Evolutionary conservation across 2,329 filamentous ascomycete species (phyloP).

Genomic region (Aspergillus uvarum): DNA sequence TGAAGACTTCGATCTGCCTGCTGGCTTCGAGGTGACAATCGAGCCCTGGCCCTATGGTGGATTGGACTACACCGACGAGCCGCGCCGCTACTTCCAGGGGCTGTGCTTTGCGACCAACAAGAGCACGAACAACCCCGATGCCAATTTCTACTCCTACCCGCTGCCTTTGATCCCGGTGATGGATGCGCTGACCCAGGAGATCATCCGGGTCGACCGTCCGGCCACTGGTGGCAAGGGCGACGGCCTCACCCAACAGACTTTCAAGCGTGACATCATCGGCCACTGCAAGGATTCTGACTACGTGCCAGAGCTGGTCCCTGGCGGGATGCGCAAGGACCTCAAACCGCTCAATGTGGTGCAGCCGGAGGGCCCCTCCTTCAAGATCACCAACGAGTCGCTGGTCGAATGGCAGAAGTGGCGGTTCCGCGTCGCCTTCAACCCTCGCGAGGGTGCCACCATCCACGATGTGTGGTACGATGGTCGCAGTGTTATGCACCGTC

Average conservation of each 20-base stretch:
- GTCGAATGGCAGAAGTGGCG: constrained; percentile 67
- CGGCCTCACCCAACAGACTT: constrained; percentile 42
- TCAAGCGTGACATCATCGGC: constrained; percentile 50
- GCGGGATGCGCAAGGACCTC: constrained; percentile 50
- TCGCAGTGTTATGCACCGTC: constrained; percentile 64
- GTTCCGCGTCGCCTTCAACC: constrained; percentile 60
- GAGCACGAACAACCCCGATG: constrained; percentile 50
- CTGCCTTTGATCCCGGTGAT: constrained; percentile 55
- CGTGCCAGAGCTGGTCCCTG: constrained; percentile 48
- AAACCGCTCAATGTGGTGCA: constrained; percentile 74
- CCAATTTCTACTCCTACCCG: constrained; percentile 64
- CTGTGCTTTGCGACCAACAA: constrained; percentile 52
- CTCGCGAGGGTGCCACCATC: constrained; percentile 66
- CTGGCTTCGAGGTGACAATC: constrained; percentile 56
- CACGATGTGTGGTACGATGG: constrained; percentile 69
- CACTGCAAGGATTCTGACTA: constrained; percentile 57
- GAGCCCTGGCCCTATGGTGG: constrained; percentile 60
- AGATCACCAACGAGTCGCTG: constrained; percentile 38
- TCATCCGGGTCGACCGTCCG: constrained; percentile 59
- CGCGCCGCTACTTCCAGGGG: constrained; percentile 53
- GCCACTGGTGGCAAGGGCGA: constrained; percentile 54
- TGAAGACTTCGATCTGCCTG: constrained; percentile 53
- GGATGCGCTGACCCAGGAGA: constrained; percentile 55
- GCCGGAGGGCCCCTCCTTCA: constrained; percentile 67
- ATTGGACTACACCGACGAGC: constrained; percentile 48